Base-by-base conservation (phyloP, 805 yeast species). In the Yueomyces sp. region DNA sequence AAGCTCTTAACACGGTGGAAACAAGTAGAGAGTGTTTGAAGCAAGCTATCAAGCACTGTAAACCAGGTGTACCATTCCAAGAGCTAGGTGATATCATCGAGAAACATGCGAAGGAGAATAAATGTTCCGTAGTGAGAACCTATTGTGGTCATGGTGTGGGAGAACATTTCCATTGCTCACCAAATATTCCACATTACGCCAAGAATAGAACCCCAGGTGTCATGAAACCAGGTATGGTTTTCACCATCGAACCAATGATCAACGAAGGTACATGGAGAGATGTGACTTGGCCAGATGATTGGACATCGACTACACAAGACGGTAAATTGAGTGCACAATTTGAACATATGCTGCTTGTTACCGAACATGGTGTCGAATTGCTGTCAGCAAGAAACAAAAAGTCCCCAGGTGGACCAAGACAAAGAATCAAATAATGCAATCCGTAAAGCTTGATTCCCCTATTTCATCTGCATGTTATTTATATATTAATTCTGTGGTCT, bases 191-290 rank as follows among this genome's bases (percentile, higher is more conserved):
- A 2, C 98, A 92, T 63, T 92, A 92, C 59, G 94, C 92, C 27
- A 81, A 79, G 53, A 92, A 88, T 67, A 90, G 90, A 67, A 85
- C 95, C 5, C 72, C 88, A 40, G 98, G 98, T 46, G 79, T 85
- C 39, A 88, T 92, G 68, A 85, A 85, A 61, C 90, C 95, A 27
- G 98, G 98, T 27, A 84, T 88, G 81, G 86, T 85, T 11, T 92
- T 92, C 70, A 92, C 98, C 27, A 85, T 92, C 45, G 98, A 92
- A 66, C 98, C 98, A 40, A 92, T 92, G 98, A 76, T 92, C 52
- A 83, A 85, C 59, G 68, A 79, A 50, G 98, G 98, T 6, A 67
- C 81, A 0, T 81, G 76, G 67, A 76, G 76, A 56, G 97, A 88
- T 63, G 64, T 74, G 46, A 69, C 79, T 45, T 92, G 98, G 98